Conservation (phyloP, 1,284 basidiomycete species). For the Naganishia sp. region DNA sequence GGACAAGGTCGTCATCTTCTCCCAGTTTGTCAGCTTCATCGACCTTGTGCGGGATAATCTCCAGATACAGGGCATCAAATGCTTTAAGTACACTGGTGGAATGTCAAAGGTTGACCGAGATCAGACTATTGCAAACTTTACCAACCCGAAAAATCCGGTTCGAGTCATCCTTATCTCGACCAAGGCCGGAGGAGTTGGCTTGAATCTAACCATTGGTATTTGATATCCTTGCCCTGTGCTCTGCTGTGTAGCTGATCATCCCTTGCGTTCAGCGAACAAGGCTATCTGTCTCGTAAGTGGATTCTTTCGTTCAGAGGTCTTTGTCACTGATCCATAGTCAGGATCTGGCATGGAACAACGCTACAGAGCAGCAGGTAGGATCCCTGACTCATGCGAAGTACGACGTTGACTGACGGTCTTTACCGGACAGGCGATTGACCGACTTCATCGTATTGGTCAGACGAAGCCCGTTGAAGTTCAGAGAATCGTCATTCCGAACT, state of each 20-base stretch:
- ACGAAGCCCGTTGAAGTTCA: constrained; percentile 79
- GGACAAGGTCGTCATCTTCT: constrained; percentile 34
- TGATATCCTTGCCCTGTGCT: neutral
- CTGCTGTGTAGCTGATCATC: constrained; percentile 34
- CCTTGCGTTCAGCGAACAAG: constrained; percentile 39
- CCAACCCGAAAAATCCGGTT: constrained; percentile 37
- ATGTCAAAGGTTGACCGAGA: constrained; percentile 47
- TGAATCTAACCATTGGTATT: constrained; percentile 28
- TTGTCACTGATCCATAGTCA: neutral
- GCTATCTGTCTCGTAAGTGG: constrained; percentile 36
- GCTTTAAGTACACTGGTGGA: constrained; percentile 46
- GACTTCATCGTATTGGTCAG: constrained; percentile 86
- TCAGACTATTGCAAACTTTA: constrained; percentile 45
- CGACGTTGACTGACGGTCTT: neutral
- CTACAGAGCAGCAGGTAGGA: constrained; percentile 40
- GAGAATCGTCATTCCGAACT: constrained; percentile 63
- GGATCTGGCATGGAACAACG: constrained; percentile 52
- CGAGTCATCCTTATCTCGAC: constrained; percentile 52
- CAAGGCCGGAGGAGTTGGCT: constrained; percentile 39
- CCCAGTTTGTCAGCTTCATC: constrained; percentile 29
- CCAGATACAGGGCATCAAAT: constrained; percentile 36
- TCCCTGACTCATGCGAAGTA: neutral
- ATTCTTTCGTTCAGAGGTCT: constrained; percentile 21
- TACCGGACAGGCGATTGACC: constrained; percentile 43
- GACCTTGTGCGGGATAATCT: constrained; percentile 35